Percentiles rank a stretch among this genome's conserved stretches.
Evolutionary conservation across 345 rosid genomes (phyloP).

Genomic region (Nasturtium officinale): DNA sequence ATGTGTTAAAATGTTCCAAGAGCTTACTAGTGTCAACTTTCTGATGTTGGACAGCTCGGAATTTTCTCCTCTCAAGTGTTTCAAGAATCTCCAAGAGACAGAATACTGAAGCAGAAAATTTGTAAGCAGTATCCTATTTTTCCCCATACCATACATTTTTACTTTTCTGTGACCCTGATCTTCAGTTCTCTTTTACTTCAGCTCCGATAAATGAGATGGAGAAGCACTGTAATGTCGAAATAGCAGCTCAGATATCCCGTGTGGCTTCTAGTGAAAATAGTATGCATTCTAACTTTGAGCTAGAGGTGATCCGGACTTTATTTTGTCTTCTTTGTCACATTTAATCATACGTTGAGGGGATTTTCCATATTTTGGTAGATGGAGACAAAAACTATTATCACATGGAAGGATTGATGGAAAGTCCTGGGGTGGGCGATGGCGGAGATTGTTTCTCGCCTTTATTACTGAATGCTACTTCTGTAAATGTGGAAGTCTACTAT

Average conservation of each 20-base stretch:
- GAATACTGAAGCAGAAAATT: constrained; percentile 77
- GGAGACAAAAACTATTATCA: constrained; percentile 78
- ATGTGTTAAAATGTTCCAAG: constrained; percentile 17
- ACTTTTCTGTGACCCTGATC: constrained; percentile 2
- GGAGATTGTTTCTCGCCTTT: constrained; percentile 89
- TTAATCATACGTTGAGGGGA: not conserved
- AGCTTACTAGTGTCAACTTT: constrained; percentile 27
- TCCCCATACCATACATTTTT: not conserved
- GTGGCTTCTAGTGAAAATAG: constrained; percentile 49
- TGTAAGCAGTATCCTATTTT: constrained; percentile 51
- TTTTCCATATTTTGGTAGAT: constrained; percentile 51
- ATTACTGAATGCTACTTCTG: constrained; percentile 80
- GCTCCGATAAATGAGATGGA: constrained; percentile 85
- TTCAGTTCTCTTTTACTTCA: constrained; percentile 48
- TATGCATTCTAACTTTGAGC: constrained; percentile 30
- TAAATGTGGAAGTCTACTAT: constrained; percentile 90
- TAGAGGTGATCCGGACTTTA: not conserved
- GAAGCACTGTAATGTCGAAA: constrained; percentile 92
- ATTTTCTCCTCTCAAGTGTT: constrained; percentile 97
- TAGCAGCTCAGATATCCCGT: constrained; percentile 82
- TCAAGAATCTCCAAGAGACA: constrained; percentile 85
- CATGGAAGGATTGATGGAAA: constrained; percentile 92
- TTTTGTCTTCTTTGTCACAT: constrained; percentile 27
- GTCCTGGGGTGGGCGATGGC: constrained; percentile 86
- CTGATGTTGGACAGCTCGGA: constrained; percentile 75